Percentiles rank a stretch among this genome's conserved stretches.
These are phyloP conservation scores for Meyerozyma guilliermondii DNA, from an alignment of 1,139 yeast genomes.

Conservation along the genomic window DNA sequence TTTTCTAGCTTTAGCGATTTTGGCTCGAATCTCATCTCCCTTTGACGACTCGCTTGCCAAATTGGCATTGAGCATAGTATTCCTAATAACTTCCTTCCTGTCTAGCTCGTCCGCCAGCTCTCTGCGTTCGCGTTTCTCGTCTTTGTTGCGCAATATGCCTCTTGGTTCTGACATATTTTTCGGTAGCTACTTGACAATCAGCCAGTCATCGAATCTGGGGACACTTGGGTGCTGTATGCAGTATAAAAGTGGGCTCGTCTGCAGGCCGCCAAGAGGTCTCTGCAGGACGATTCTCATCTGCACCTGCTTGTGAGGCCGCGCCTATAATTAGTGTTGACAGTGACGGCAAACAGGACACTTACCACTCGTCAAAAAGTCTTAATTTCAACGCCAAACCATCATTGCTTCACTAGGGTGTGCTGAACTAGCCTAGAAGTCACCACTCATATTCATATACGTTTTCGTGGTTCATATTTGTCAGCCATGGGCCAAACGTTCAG, in stretches of 20 bases:
- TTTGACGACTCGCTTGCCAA: constrained; percentile 24
- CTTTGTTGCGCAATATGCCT: constrained; percentile 41
- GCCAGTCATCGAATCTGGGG: no score
- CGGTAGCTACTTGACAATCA: no score
- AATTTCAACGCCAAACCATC: background rate
- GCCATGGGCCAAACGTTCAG: constrained; percentile 83
- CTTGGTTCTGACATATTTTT: constrained; percentile 19
- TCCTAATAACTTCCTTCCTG: constrained; percentile 41
- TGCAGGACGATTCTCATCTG: background rate
- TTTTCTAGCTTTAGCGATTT: constrained; percentile 27
- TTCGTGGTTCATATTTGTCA: background rate
- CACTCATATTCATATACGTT: background rate
- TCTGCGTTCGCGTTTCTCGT: constrained; percentile 9
- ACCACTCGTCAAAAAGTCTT: background rate
- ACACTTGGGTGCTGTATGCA: no score
- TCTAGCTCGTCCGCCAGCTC: constrained; percentile 23
- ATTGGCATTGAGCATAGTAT: constrained; percentile 39
- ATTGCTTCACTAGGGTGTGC: background rate
- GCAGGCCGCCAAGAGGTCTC: no score
- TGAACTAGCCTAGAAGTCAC: background rate
- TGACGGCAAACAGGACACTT: background rate
- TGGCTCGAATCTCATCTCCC: constrained; percentile 38
- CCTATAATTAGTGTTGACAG: background rate
- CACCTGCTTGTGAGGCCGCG: background rate
- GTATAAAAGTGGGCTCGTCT: no score